Conservation (phyloP, 1,284 basidiomycete genomes). For the Pseudozyma pruni region DNA sequence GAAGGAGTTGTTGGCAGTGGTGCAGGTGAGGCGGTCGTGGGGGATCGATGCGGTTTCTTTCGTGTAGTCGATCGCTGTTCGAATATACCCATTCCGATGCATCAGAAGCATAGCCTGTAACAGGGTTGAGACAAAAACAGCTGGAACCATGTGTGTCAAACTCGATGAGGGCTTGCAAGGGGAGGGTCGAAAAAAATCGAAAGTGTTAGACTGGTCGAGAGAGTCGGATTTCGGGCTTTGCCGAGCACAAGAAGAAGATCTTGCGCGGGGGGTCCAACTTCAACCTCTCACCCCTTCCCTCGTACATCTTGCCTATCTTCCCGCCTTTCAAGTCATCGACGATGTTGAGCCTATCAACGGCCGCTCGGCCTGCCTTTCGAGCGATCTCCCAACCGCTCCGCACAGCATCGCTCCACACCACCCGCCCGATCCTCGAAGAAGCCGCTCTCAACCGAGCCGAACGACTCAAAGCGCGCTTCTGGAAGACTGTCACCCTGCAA, state of each 20-base stretch:
- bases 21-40: slow-evolving; percentile 83
- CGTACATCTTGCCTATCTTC: too few relatives aligned
- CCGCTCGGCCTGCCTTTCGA: background rate
- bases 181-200: too few relatives aligned
- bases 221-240: too few relatives aligned
- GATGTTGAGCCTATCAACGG: background rate
- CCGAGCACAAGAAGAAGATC: too few relatives aligned
- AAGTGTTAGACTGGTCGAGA: too few relatives aligned
- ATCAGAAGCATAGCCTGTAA: too few relatives aligned
- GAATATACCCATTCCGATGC: slow-evolving; percentile 12
- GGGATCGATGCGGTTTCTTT: slow-evolving; percentile 76
- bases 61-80: background rate
- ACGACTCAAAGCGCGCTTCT: slow-evolving; percentile 51
- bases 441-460: slow-evolving; percentile 34
- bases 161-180: too few relatives aligned
- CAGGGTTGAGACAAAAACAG: too few relatives aligned
- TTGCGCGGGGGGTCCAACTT: too few relatives aligned
- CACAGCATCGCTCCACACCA: slow-evolving; percentile 1
- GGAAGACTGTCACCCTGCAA: slow-evolving; percentile 51
- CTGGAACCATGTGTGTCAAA: too few relatives aligned
- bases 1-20: slow-evolving; percentile 88
- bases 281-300: background rate
- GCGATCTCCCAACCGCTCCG: background rate
- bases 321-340: background rate
- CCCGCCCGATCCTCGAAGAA: slow-evolving; percentile 5